phyloP scores from a whole-genome alignment of 495 filamentous ascomycete genomes.

The Lepraria neglecta region DNA sequence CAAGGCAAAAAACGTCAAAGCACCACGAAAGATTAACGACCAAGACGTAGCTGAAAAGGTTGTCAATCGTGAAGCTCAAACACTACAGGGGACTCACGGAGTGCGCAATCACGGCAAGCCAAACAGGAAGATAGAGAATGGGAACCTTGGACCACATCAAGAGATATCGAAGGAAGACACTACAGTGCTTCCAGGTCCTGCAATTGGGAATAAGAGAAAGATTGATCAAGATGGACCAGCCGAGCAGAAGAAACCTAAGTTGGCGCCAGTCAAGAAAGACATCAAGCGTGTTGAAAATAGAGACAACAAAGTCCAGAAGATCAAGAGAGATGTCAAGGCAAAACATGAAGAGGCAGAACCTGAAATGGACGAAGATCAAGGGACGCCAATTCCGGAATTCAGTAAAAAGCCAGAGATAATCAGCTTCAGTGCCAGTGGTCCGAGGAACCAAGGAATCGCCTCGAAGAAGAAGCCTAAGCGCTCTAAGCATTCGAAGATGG shows the following conservation, averaged over 20 bases:
- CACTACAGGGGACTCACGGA: background rate
- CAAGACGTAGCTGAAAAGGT: background rate
- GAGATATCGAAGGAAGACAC: background rate
- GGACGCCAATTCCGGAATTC: background rate
- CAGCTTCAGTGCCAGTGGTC: conserved; percentile 27
- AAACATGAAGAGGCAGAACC: background rate
- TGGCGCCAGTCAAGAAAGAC: background rate
- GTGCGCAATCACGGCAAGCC: background rate
- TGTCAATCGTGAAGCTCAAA: background rate
- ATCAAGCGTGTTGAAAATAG: too few species aligned
- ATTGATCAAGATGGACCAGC: background rate
- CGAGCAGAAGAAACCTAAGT: background rate
- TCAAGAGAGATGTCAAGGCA: background rate
- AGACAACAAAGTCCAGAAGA: background rate
- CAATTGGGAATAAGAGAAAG: background rate
- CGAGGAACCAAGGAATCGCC: conserved; percentile 32
- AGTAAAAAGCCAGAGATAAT: conserved; percentile 27
- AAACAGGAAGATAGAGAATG: background rate
- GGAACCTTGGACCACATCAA: background rate
- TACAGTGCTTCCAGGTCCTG: background rate
- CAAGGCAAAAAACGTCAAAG: too few species aligned
- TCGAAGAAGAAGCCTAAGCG: conserved; percentile 12
- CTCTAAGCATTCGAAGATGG: background rate
- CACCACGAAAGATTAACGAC: background rate
- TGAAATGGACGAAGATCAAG: too few species aligned